These are phyloP conservation scores for Centaurea solstitialis DNA, from an alignment of 129 eudicot species.

Conservation along the genomic window DNA sequence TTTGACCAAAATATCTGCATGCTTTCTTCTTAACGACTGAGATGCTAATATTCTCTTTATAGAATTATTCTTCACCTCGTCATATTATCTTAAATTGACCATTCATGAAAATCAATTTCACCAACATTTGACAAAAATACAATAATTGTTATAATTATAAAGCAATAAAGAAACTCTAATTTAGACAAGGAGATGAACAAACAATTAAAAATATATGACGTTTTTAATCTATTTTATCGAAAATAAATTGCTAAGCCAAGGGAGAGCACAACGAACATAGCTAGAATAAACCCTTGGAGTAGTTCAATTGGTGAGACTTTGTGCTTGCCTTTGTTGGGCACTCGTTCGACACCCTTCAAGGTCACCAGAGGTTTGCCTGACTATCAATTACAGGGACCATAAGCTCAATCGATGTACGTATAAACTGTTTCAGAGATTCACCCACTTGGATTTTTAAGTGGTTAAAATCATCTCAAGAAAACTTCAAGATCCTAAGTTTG, in stretches of 20 bases:
- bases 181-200: not conserved
- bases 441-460: not conserved
- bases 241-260: not conserved
- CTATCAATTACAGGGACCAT: not conserved
- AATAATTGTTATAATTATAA: not conserved
- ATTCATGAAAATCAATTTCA: not conserved
- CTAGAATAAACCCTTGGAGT: not conserved
- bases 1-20: not conserved
- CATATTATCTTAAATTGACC: not conserved
- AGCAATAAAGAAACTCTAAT: not conserved
- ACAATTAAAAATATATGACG: not conserved
- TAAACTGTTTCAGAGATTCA: not conserved
- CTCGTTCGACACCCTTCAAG: not conserved
- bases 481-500: not conserved
- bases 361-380: not conserved
- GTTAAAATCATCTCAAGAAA: not conserved
- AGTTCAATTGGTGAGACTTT: not conserved
- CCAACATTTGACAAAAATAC: not conserved
- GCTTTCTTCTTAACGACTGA: too few species aligned
- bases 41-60: not conserved
- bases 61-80: not conserved
- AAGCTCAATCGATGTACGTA: not conserved
- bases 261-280: not conserved
- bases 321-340: not conserved
- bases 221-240: not conserved